These are phyloP conservation scores for Phytophthora sojae DNA, from an alignment of 352 stramenopile genomes.

Conservation along the genomic window DNA sequence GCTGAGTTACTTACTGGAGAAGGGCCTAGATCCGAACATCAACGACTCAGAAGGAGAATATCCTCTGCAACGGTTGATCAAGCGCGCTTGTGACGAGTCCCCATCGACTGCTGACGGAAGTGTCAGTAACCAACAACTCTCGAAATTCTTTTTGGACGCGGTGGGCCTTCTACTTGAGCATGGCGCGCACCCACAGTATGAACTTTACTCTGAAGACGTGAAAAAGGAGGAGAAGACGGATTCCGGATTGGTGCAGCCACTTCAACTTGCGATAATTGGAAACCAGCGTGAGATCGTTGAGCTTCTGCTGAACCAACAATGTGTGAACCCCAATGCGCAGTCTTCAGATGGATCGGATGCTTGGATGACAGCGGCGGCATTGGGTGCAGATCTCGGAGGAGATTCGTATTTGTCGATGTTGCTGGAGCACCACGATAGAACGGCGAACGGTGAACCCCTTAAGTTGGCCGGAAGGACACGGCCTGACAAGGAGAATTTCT, in stretches of 20 bases:
- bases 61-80: constrained; percentile 67
- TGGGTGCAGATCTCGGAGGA: constrained; percentile 37
- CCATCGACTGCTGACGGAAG: constrained; percentile 33
- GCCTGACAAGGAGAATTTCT: constrained; percentile 55
- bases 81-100: constrained; percentile 30
- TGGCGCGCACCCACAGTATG: constrained; percentile 54
- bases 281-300: constrained; percentile 56
- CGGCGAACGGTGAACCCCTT: constrained; percentile 37
- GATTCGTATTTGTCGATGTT: constrained; percentile 62
- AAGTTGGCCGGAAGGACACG: constrained; percentile 35
- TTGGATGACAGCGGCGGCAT: constrained; percentile 63
- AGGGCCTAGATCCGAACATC: constrained; percentile 78
- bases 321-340: constrained; percentile 43
- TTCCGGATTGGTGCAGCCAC: constrained; percentile 44
- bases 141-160: constrained; percentile 58
- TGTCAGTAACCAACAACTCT: constrained; percentile 19
- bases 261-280: constrained; percentile 67
- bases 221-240: constrained; percentile 20
- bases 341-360: constrained; percentile 57
- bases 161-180: constrained; percentile 62
- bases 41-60: constrained; percentile 67
- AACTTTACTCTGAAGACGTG: constrained; percentile 37
- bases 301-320: constrained; percentile 54
- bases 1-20: constrained; percentile 74
- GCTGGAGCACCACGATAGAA: constrained; percentile 53